Evolutionary conservation across 768 basidiomycete genomes (phyloP), one percentile per base, ranked within the genome.

Genomic region (Pulveroboletus sp.): DNA sequence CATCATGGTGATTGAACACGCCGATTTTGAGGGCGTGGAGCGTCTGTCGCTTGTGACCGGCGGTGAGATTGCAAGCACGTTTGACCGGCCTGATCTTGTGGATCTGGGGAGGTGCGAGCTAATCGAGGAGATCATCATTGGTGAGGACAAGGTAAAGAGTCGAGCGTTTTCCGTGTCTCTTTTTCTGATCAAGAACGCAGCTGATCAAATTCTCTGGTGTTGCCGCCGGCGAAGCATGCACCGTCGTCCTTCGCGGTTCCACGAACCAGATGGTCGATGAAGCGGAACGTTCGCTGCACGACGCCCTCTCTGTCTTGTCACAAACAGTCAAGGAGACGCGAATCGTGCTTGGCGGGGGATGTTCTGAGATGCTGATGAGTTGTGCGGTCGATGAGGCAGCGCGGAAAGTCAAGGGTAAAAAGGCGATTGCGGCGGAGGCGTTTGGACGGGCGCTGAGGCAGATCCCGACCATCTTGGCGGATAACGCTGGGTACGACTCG

Each of bases 191-290:
- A 6, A 25, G n/a, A 0, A 14, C 10, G 21, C 57, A 98, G 94
- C 79, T 99, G 53, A 97, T 98, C 75, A 99, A 98, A 73, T 99
- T 99, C 77, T 98, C 97, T 9, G 97, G 97, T 36, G 95, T 99
- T 35, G 94, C 94, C 12, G 94, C 95, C 17, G 95, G 95, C 12
- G 85, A 95, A 69, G 97, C 97, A 19, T 98, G 97, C 67, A 99
- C 97, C 0, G 94, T 98, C 44, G 95, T 99, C 24, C 80, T 99
- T 8, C 90, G 97, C 31, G 97, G 97, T 13, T 97, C 94, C 33
- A 98, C 97, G 19, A 87, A 86, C 53, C 97, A 99, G 66, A 99
- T 99, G 95, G 87, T 99, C 21, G 97, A 98, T 60, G 97, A 99
- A 68, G 97, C 97, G 2, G 97, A 98, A 62, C 87, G 97, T 11